Percentiles rank a stretch among this genome's conserved stretches.
phyloP scores from a whole-genome alignment of 176 grass and related monocot genomes.

The Zea mays region Zm-B73-REFERENCE-NAM-5.0 NC_050096.1:45474001-45474500 shows the following conservation, averaged over 20 bases:
- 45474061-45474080: slow-evolving; percentile 6
- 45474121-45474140: slow-evolving; percentile 98
- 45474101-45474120: slow-evolving; percentile 97
- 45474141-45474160: slow-evolving; percentile 43
- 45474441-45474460: background rate
- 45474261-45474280: slow-evolving; percentile 98
- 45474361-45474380: background rate
- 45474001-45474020: slow-evolving; percentile 31
- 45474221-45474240: slow-evolving; percentile 97
- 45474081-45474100: slow-evolving; percentile 84
- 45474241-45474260: slow-evolving; percentile 92
- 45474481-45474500: background rate
- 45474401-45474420: background rate
- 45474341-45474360: background rate
- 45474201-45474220: slow-evolving; percentile 93
- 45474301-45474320: slow-evolving; percentile 16
- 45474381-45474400: background rate
- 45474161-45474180: slow-evolving; percentile 1
- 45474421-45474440: background rate
- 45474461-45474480: background rate
- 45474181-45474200: slow-evolving; percentile 36
- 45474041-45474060: slow-evolving; percentile 1
- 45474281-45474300: slow-evolving; percentile 57
- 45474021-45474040: slow-evolving; percentile 15
- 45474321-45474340: slow-evolving; percentile 27